Evolutionary conservation across 371 early-diverging fungal species (phyloP).

Genomic region (Mortierella sp.): DNA sequence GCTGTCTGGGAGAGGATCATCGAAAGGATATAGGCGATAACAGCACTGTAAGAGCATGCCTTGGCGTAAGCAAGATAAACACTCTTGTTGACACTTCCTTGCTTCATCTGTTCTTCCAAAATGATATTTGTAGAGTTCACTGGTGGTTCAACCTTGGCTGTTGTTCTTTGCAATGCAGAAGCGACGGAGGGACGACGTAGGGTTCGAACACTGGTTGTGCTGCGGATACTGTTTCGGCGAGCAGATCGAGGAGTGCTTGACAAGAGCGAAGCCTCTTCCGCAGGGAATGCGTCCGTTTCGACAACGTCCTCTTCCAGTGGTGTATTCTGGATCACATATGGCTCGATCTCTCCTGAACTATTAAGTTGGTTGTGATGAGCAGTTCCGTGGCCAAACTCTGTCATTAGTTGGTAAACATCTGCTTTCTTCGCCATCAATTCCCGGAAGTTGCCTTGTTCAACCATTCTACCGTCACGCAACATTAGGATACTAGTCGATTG

Average conservation of each 20-base stretch:
- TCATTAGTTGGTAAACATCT: conserved; percentile 60
- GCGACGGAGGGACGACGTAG: conserved; percentile 70
- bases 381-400: conserved; percentile 41
- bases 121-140: conserved; percentile 60
- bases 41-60: conserved; percentile 73
- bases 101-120: conserved; percentile 80
- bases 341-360: conserved; percentile 10
- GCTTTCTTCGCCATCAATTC: conserved; percentile 58
- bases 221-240: conserved; percentile 58
- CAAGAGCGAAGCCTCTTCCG: conserved; percentile 39
- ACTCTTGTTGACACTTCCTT: conserved; percentile 80
- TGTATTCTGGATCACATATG: conserved; percentile 16
- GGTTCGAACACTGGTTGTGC: conserved; percentile 57
- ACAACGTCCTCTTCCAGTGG: conserved; percentile 44
- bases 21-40: conserved; percentile 67
- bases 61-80: conserved; percentile 86
- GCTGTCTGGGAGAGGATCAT: conserved; percentile 68
- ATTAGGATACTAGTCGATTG: conserved; percentile 63
- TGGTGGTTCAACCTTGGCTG: neutral
- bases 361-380: conserved; percentile 11
- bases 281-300: conserved; percentile 59
- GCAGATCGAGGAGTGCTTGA: conserved; percentile 57
- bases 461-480: conserved; percentile 66
- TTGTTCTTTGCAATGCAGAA: conserved; percentile 19
- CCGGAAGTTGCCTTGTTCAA: conserved; percentile 64